Conservation (phyloP, 208 protist species). For the Leishmania major region DNA sequence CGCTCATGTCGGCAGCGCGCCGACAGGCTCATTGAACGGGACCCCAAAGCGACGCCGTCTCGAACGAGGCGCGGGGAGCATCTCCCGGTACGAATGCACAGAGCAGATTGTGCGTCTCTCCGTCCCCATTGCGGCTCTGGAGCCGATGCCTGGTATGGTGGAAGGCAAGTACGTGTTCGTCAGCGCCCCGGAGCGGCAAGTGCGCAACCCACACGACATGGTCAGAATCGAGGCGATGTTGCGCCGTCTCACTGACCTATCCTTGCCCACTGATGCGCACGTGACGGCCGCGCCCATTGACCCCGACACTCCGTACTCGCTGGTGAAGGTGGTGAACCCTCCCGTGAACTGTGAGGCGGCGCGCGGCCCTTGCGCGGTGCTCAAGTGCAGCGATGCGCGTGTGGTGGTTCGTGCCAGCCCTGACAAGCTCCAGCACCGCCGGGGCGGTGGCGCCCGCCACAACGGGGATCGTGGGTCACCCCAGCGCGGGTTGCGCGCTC, state of each 20-base stretch:
- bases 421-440: constrained; percentile 16
- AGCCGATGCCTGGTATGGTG: constrained; percentile 61
- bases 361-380: constrained; percentile 54
- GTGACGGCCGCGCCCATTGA: constrained; percentile 58
- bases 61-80: constrained; percentile 14
- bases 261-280: constrained; percentile 15
- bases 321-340: constrained; percentile 74
- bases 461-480: neutral
- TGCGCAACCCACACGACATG: constrained; percentile 63
- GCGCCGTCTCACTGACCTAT: neutral
- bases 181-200: constrained; percentile 54
- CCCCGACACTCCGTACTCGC: constrained; percentile 61
- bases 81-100: constrained; percentile 3
- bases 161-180: constrained; percentile 72
- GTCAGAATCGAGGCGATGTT: constrained; percentile 47
- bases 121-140: constrained; percentile 53
- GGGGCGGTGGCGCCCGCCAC: constrained; percentile 11
- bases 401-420: constrained; percentile 14
- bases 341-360: constrained; percentile 37
- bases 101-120: constrained; percentile 29
- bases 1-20: neutral
- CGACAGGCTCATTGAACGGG: neutral
- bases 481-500: neutral
- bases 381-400: constrained; percentile 22
- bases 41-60: constrained; percentile 15